Evolutionary conservation across 257 asterid genomes (phyloP).

Genomic region (Nicotiana sylvestris): DNA sequence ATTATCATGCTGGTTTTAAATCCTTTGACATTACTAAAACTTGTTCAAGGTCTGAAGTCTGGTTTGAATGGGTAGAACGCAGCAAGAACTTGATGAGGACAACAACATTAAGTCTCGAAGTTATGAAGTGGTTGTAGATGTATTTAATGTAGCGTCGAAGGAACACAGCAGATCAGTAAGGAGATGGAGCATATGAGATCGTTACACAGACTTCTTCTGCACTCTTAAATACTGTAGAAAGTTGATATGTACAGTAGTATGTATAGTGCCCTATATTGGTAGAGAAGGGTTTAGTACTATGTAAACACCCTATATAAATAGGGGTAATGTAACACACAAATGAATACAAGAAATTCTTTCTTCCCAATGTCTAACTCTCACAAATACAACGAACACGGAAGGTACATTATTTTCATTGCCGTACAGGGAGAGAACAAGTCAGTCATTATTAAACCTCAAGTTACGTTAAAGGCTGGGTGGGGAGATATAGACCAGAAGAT

Average conservation of each 20-base stretch:
- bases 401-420: background rate
- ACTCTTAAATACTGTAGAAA: background rate
- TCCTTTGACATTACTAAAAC: background rate
- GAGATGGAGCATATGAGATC: background rate
- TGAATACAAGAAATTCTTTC: too few species aligned
- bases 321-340: too few species aligned
- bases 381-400: background rate
- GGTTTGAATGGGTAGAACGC: background rate
- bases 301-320: too few species aligned
- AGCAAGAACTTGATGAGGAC: background rate
- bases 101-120: background rate
- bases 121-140: background rate
- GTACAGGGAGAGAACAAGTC: background rate
- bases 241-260: too few species aligned
- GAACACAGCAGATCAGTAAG: background rate
- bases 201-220: background rate
- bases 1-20: background rate
- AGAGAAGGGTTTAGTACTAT: too few species aligned
- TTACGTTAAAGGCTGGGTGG: background rate
- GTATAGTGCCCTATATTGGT: too few species aligned
- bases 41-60: background rate
- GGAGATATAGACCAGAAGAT: background rate
- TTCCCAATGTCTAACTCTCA: too few species aligned
- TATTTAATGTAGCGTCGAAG: background rate
- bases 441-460: background rate